Percentiles rank a stretch among this genome's conserved stretches.
Evolutionary conservation across 331 rosid species (phyloP).

Genomic region (Quercus lobata): DNA sequence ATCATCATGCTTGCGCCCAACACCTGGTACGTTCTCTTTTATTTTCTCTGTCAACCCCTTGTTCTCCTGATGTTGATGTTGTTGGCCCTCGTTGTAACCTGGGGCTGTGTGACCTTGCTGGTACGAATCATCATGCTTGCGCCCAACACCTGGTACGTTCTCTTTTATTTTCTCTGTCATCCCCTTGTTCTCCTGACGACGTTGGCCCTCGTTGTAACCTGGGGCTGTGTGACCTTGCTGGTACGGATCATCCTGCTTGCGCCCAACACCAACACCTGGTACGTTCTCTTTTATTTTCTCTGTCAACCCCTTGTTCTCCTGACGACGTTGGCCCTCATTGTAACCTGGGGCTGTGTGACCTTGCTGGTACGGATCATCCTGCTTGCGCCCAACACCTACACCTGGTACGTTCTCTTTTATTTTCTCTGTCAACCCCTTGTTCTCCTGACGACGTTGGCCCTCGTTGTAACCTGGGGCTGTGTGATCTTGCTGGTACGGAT

Average conservation of each 20-base stretch:
- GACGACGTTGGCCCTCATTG: too few relatives aligned
- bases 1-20: too few relatives aligned
- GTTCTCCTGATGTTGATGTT: slow-evolving; percentile 9
- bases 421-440: slow-evolving; percentile 38
- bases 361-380: background rate
- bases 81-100: background rate
- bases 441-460: background rate
- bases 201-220: too few relatives aligned
- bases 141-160: slow-evolving; percentile 6
- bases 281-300: slow-evolving; percentile 39
- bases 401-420: slow-evolving; percentile 41
- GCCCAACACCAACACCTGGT: background rate
- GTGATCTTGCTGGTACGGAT: too few relatives aligned
- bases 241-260: background rate
- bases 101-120: background rate
- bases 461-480: too few relatives aligned
- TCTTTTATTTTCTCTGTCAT: slow-evolving; percentile 35
- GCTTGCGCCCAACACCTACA: background rate
- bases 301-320: slow-evolving; percentile 32
- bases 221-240: too few relatives aligned
- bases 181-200: slow-evolving; percentile 19
- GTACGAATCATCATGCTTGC: background rate
- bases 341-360: background rate
- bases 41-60: background rate
- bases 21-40: background rate